Evolutionary conservation across 805 yeast genomes (phyloP).

Genomic region (Kluyveromyces siamensis): DNA sequence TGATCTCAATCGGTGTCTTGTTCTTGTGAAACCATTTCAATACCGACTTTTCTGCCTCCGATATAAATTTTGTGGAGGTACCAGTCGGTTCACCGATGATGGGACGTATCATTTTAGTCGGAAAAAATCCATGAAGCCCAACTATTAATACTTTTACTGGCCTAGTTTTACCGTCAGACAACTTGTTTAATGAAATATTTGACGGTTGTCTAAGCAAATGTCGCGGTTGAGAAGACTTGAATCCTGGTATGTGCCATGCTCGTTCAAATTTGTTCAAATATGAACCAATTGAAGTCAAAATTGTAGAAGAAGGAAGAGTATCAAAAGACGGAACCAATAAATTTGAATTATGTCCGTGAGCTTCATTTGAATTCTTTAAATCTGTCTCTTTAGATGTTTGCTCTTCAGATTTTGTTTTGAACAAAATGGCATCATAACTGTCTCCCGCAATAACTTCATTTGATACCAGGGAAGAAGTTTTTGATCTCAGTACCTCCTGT

Average conservation of each 20-base stretch:
- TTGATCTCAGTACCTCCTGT: slow-evolving; percentile 1
- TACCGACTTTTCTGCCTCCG: slow-evolving; percentile 78
- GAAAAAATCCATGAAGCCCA: slow-evolving; percentile 96
- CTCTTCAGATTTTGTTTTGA: slow-evolving; percentile 12
- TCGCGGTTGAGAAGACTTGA: slow-evolving; percentile 2
- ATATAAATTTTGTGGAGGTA: slow-evolving; percentile 82
- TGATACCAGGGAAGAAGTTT: slow-evolving; percentile 1
- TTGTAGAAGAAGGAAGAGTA: slow-evolving; percentile 17
- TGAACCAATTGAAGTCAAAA: slow-evolving; percentile 18
- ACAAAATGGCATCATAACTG: slow-evolving; percentile 13
- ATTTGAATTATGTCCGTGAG: slow-evolving; percentile 16
- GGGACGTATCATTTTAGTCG: slow-evolving; percentile 75
- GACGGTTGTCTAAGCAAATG: slow-evolving; percentile 13
- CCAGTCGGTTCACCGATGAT: slow-evolving; percentile 95
- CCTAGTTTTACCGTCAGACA: slow-evolving; percentile 14
- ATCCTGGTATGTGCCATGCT: slow-evolving; percentile 4
- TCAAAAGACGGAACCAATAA: slow-evolving; percentile 26
- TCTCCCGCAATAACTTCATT: slow-evolving; percentile 7
- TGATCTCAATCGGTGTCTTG: slow-evolving; percentile 44
- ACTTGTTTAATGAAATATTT: slow-evolving; percentile 8
- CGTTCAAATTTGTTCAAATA: slow-evolving; percentile 7
- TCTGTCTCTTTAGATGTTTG: slow-evolving; percentile 8
- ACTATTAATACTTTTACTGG: slow-evolving; percentile 64
- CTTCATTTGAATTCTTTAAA: slow-evolving; percentile 6
- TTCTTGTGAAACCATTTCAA: slow-evolving; percentile 50